A percentile compares a stretch with the other conserved stretches of the same genome.
phyloP scores from a whole-genome alignment of 345 rosid species.

The Gossypium turneri region DNA sequence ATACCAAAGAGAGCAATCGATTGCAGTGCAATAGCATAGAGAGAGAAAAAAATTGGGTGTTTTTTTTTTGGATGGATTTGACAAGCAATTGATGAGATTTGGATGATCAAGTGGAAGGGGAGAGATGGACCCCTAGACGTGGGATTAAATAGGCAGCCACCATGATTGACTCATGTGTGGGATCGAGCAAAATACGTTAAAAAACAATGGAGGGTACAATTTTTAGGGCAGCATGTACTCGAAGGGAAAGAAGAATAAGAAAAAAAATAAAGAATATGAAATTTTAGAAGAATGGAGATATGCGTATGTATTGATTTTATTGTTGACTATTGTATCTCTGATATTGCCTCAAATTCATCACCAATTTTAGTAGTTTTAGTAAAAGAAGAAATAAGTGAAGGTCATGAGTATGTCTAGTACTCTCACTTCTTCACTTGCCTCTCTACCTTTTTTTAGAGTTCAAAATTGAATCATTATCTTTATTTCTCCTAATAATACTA shows the following conservation, averaged over 20 bases:
- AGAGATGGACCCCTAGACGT: slow-evolving; percentile 1
- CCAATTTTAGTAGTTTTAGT: slow-evolving; percentile 26
- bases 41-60: not conserved
- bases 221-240: not conserved
- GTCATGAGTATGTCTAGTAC: slow-evolving; percentile 17
- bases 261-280: not conserved
- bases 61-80: slow-evolving; percentile 18
- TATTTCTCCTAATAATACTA: not conserved
- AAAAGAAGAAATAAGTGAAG: slow-evolving; percentile 33
- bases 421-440: not conserved
- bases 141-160: slow-evolving; percentile 3
- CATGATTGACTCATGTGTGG: slow-evolving; percentile 21
- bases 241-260: slow-evolving; percentile 2
- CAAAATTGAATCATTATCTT: slow-evolving; percentile 9
- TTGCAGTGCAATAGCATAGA: slow-evolving; percentile 14
- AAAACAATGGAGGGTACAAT: slow-evolving; percentile 1
- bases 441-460: not conserved
- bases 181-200: not conserved
- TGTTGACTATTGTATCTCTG: slow-evolving; percentile 10
- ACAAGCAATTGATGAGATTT: slow-evolving; percentile 2
- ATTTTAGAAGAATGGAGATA: not conserved
- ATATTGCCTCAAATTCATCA: not conserved
- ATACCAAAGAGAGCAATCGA: slow-evolving; percentile 20
- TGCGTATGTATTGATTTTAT: not conserved
- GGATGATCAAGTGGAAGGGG: slow-evolving; percentile 17